Evolutionary conservation across 2,329 filamentous ascomycete genomes (phyloP).

Genomic region (Fusarium solani-melongenae): DNA sequence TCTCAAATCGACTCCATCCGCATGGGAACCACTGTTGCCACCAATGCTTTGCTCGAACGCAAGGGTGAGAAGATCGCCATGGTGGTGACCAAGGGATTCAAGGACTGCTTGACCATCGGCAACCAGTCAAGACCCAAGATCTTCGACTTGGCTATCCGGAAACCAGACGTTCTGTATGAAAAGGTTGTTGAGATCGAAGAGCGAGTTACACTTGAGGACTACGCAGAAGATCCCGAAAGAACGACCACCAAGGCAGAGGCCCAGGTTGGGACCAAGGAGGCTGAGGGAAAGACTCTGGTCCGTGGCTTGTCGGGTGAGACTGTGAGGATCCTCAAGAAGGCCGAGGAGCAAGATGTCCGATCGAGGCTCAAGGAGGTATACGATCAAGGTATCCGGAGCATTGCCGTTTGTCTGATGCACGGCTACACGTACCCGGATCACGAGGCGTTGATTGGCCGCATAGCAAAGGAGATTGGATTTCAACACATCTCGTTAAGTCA

Average conservation of each 20-base stretch:
- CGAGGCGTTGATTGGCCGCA: slow-evolving; percentile 78
- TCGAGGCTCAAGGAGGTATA: slow-evolving; percentile 72
- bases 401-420: slow-evolving; percentile 93
- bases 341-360: slow-evolving; percentile 64
- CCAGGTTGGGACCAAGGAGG: slow-evolving; percentile 59
- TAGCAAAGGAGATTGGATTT: slow-evolving; percentile 81
- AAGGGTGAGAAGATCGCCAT: slow-evolving; percentile 91
- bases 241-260: slow-evolving; percentile 65
- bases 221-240: slow-evolving; percentile 85
- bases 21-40: slow-evolving; percentile 96
- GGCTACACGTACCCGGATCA: slow-evolving; percentile 92
- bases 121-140: slow-evolving; percentile 92
- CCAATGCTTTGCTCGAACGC: slow-evolving; percentile 88
- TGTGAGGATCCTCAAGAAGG: slow-evolving; percentile 72
- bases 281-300: slow-evolving; percentile 69
- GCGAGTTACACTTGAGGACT: slow-evolving; percentile 90
- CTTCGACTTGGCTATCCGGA: slow-evolving; percentile 88
- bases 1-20: slow-evolving; percentile 88
- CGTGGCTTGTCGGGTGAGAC: slow-evolving; percentile 76
- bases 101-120: slow-evolving; percentile 87
- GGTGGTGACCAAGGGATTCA: slow-evolving; percentile 88
- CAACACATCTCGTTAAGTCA: slow-evolving; percentile 75
- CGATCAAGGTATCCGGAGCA: slow-evolving; percentile 76
- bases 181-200: slow-evolving; percentile 90
- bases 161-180: slow-evolving; percentile 89